Conservation (phyloP, 2,329 filamentous ascomycete genomes). For the Chaetomium sp. region DNA sequence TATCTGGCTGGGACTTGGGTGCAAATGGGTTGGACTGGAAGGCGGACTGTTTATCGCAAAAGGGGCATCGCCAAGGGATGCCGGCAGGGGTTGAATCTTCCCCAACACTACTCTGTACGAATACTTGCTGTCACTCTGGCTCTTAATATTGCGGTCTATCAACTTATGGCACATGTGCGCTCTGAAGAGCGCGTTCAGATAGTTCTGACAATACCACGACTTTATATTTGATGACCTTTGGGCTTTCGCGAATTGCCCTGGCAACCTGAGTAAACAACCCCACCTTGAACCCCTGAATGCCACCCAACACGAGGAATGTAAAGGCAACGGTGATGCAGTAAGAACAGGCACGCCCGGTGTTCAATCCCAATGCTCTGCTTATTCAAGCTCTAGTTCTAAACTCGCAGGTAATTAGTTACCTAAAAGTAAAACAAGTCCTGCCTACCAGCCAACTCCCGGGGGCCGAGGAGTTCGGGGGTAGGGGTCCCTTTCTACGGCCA, state of each 20-base stretch:
- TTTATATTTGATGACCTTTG: neutral
- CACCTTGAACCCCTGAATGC: neutral
- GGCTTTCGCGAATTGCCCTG: neutral
- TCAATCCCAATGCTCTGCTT: neutral
- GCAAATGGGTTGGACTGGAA: neutral
- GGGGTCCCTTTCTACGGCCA: too few species aligned
- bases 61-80: conserved; percentile 1
- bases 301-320: neutral
- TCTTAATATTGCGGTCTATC: conserved; percentile 1
- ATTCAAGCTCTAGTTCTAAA: neutral
- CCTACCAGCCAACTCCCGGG: too few species aligned
- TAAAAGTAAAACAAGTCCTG: too few species aligned
- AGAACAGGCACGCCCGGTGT: neutral
- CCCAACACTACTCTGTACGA: neutral
- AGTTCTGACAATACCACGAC: neutral
- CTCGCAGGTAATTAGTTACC: too few species aligned
- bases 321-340: neutral
- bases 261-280: conserved; percentile 3
- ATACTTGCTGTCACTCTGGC: neutral
- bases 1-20: neutral
- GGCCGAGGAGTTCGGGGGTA: too few species aligned
- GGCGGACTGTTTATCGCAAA: neutral
- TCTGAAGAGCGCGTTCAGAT: neutral
- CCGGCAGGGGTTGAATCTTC: neutral
- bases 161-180: neutral